A percentile compares a stretch with the other conserved stretches of the same genome.
Conservation (phyloP, 495 filamentous ascomycete genomes). For the Talaromyces borbonicus region DNA sequence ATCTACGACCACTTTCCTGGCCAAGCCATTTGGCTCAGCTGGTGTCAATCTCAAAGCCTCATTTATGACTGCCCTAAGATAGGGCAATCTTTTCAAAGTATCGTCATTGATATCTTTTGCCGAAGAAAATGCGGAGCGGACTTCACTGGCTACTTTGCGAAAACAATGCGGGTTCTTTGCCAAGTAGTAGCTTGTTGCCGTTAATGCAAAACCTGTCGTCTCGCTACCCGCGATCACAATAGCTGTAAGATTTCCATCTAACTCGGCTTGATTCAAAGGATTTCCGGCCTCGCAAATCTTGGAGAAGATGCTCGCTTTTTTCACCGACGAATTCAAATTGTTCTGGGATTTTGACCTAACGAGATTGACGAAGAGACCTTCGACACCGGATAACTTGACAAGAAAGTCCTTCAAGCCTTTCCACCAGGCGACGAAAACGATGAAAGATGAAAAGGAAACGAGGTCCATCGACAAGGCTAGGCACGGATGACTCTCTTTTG, state of each 20-base stretch:
- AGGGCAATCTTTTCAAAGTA: conserved; percentile 23
- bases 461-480: background rate
- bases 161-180: background rate
- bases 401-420: background rate
- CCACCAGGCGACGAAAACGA: background rate
- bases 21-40: background rate
- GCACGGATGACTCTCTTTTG: background rate
- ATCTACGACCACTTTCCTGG: conserved; percentile 9
- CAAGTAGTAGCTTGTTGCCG: background rate
- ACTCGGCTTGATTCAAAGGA: background rate
- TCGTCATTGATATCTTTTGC: background rate
- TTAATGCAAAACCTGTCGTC: background rate
- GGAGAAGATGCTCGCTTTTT: background rate
- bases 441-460: background rate
- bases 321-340: background rate
- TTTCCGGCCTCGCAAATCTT: background rate
- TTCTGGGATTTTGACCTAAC: background rate
- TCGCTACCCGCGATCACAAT: background rate
- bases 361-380: background rate
- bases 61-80: conserved; percentile 44
- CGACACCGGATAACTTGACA: background rate
- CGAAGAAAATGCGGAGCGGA: background rate
- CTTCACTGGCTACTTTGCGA: background rate
- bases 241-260: background rate
- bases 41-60: conserved; percentile 31